Conservation (phyloP, 129 eudicot genomes). For the Flaveria robusta region DNA sequence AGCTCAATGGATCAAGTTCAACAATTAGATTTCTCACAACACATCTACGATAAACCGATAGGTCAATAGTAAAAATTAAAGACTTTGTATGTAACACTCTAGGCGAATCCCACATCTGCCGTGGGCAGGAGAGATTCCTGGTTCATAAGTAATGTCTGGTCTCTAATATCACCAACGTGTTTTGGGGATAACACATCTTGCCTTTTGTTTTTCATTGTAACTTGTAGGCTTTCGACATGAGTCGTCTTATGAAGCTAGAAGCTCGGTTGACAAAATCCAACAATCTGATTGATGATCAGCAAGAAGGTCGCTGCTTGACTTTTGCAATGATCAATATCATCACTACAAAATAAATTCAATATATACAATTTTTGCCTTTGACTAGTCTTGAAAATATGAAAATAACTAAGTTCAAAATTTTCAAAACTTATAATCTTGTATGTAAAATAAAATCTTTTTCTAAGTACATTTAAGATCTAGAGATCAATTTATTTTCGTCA, state of each 20-base stretch:
- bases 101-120: too few relatives aligned
- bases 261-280: constrained; percentile 3
- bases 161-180: too few relatives aligned
- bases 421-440: too few relatives aligned
- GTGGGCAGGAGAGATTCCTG: too few relatives aligned
- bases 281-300: constrained; percentile 14
- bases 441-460: too few relatives aligned
- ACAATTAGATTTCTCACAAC: constrained; percentile 17
- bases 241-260: constrained; percentile 18
- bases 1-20: constrained; percentile 2
- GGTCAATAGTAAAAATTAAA: neutral
- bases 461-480: too few relatives aligned
- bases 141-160: too few relatives aligned
- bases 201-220: constrained; percentile 16
- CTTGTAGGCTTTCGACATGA: constrained; percentile 5
- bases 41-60: constrained; percentile 7
- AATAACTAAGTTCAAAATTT: too few relatives aligned
- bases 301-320: neutral
- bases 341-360: too few relatives aligned
- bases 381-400: too few relatives aligned
- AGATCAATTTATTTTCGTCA: too few relatives aligned
- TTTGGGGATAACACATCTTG: neutral
- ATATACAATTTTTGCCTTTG: too few relatives aligned
- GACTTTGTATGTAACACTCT: neutral
- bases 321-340: neutral